Base-by-base conservation (phyloP, 169 alveolate species). In the Eimeria zaria region DNA sequence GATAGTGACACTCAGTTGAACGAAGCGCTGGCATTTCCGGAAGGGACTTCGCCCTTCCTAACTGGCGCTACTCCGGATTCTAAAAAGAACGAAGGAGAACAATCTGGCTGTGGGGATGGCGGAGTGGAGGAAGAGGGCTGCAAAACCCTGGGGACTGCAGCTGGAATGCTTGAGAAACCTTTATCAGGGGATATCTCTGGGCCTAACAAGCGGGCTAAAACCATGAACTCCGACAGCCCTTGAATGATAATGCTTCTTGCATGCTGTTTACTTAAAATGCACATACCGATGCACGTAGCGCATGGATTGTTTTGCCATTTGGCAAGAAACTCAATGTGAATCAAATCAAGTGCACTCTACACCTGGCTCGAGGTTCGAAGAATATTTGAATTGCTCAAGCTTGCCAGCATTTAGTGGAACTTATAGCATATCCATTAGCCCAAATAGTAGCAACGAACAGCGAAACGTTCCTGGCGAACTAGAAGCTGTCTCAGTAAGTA, bases 11-110 rank as follows among this genome's bases (percentile, higher is more conserved):
- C 48, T n/a, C 73, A 51, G 48, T 27, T 81, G 73, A 55, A 81
- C n/a, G 90, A 53, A 81, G 90, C 90, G 2, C 0, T 81, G 90
- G 90, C 90, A 0, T 36, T 81, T n/a, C 90, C 90, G 46, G 90
- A 81, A 81, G 90, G 90, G 46, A 46, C 33, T 18, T 51, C 90
- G 30, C 51, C 18, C 6, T 14, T 46, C 11, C 73, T 81, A 81
- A 60, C 41, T 48, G 71, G 14, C 51, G 69, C 16, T n/a, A 6
- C 41, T 24, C 30, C 46, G 9, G 41, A 46, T 30, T n/a, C 64
- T 53, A 18, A 16, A 7, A 30, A 24, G 1, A 27, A 48, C 69
- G 62, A 80, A 48, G 89, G 48, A 51, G 89, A 81, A 55, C 74
- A n/a, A 81, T 1, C 1, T 51, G 41, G 16, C 41, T 24, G 27